A percentile compares a stretch with the other conserved stretches of the same genome.
phyloP scores from a whole-genome alignment of 2,329 filamentous ascomycete species.

The Aureobasidium mangrovei region DNA sequence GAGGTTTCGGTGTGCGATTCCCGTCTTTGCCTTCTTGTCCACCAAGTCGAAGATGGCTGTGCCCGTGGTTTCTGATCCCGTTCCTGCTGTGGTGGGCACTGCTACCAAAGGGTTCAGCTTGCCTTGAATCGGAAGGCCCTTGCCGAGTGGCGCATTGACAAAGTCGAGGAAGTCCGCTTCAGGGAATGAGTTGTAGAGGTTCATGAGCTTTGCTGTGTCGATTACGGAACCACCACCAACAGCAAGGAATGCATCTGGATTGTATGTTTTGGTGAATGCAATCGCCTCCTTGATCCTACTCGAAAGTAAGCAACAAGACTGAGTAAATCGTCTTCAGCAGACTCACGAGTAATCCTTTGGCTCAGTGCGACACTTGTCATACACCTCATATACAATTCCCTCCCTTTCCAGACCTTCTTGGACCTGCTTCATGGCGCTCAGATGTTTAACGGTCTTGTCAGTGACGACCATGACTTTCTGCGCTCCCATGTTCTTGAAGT shows the following conservation, averaged over 20 bases:
- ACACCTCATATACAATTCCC: slow-evolving; percentile 73
- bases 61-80: slow-evolving; percentile 88
- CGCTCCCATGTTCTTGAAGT: slow-evolving; percentile 82
- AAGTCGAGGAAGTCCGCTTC: slow-evolving; percentile 95
- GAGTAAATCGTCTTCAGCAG: not conserved
- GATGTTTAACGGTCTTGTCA: slow-evolving; percentile 67
- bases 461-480: slow-evolving; percentile 89
- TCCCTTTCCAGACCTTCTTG: slow-evolving; percentile 69
- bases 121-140: slow-evolving; percentile 65
- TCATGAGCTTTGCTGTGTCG: slow-evolving; percentile 98
- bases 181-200: slow-evolving; percentile 83
- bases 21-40: slow-evolving; percentile 83
- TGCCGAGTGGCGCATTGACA: slow-evolving; percentile 88
- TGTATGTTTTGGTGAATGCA: slow-evolving; percentile 68
- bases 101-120: slow-evolving; percentile 69
- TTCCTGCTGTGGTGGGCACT: slow-evolving; percentile 77
- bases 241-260: slow-evolving; percentile 82
- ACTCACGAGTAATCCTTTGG: slow-evolving; percentile 86
- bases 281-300: slow-evolving; percentile 79
- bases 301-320: not conserved
- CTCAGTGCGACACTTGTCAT: slow-evolving; percentile 71
- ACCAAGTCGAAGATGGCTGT: slow-evolving; percentile 97
- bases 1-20: slow-evolving; percentile 87
- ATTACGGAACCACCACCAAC: slow-evolving; percentile 92
- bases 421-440: slow-evolving; percentile 86